These are phyloP conservation scores for Diaporthe sp. DNA, from an alignment of 2,329 filamentous ascomycete genomes.

Conservation along the genomic window DNA sequence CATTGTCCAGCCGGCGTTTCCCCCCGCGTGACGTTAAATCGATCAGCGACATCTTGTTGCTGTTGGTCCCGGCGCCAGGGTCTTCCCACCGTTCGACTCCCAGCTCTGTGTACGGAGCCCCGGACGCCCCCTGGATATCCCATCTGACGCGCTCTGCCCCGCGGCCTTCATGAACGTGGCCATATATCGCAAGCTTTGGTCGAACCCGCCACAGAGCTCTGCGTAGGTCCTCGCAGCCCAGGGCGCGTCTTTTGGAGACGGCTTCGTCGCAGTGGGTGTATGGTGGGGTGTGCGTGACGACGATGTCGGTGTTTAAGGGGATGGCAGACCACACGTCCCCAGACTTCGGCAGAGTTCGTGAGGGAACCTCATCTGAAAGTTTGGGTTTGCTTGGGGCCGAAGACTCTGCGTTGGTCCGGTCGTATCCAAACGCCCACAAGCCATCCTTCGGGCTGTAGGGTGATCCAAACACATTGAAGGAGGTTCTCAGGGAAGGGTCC, in stretches of 20 bases:
- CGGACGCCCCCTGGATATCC: constrained; percentile 59
- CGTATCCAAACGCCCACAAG: constrained; percentile 79
- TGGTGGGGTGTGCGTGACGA: constrained; percentile 80
- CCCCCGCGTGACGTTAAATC: constrained; percentile 67
- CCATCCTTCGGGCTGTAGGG: constrained; percentile 72
- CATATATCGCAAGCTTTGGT: constrained; percentile 76
- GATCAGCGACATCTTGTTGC: constrained; percentile 75
- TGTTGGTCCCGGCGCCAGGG: constrained; percentile 61
- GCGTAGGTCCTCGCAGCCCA: constrained; percentile 73
- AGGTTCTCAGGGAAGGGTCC: constrained; percentile 67
- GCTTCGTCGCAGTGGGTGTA: constrained; percentile 69
- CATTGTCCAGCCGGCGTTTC: constrained; percentile 59
- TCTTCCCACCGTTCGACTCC: constrained; percentile 68
- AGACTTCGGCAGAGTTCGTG: constrained; percentile 14
- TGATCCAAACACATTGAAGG: constrained; percentile 78
- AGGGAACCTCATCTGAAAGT: neutral
- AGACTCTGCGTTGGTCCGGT: constrained; percentile 37
- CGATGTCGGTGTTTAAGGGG: constrained; percentile 72
- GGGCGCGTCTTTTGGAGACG: constrained; percentile 51
- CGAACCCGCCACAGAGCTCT: constrained; percentile 71
- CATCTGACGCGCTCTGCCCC: constrained; percentile 75
- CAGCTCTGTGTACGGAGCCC: constrained; percentile 59
- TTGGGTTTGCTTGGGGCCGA: constrained; percentile 25
- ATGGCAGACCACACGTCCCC: constrained; percentile 70
- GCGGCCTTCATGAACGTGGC: constrained; percentile 78